Conservation (phyloP, 805 yeast species). For the Schwanniomyces polymorphus region DNA sequence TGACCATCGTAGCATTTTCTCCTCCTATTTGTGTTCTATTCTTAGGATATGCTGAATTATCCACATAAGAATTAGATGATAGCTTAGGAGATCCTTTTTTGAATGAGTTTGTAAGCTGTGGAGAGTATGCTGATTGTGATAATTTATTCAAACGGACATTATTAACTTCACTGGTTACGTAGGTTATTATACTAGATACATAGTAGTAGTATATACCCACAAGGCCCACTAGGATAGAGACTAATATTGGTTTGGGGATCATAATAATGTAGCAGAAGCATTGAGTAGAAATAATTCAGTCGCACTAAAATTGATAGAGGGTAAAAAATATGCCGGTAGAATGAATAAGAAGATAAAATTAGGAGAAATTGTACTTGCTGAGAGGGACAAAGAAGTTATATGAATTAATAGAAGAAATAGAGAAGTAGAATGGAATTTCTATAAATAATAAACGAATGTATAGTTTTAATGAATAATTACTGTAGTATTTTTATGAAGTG, state of each 20-base stretch:
- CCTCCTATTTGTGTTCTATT: constrained; percentile 43
- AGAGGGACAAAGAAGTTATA: no score
- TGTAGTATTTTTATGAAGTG: no score
- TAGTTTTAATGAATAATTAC: no score
- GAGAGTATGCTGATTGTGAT: not conserved
- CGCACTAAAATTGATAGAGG: not conserved
- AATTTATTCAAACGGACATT: not conserved
- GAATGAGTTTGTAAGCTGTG: not conserved
- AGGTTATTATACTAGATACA: not conserved
- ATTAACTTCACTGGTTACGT: not conserved
- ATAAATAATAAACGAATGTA: no score
- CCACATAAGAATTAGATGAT: constrained; percentile 28
- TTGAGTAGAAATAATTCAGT: not conserved
- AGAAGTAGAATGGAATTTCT: no score
- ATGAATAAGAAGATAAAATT: no score
- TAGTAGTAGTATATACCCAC: not conserved
- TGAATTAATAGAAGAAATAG: no score
- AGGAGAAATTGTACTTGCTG: no score
- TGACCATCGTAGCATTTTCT: constrained; percentile 84
- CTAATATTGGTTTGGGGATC: not conserved
- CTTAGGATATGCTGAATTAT: constrained; percentile 17
- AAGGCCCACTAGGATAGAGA: not conserved
- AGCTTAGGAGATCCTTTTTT: constrained; percentile 18
- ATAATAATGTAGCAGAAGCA: not conserved
- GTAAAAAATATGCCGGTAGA: no score